phyloP scores from a whole-genome alignment of 306 rosid genomes.

The Arachis stenosperma region DNA sequence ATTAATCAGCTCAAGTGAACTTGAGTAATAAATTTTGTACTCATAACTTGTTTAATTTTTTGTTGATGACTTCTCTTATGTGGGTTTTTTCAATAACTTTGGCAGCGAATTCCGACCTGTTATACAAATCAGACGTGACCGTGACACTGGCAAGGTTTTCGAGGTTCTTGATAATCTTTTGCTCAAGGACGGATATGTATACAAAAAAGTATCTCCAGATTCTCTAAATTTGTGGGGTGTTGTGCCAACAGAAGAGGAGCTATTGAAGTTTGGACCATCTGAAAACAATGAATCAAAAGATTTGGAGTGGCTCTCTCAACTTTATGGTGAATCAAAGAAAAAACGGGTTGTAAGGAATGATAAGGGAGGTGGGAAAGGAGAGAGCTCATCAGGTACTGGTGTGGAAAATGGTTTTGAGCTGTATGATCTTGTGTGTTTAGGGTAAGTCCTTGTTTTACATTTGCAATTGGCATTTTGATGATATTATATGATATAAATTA shows the following conservation, averaged over 20 bases:
- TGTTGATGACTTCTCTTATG: slow-evolving; percentile 27
- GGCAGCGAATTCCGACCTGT: slow-evolving; percentile 92
- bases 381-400: slow-evolving; percentile 63
- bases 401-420: slow-evolving; percentile 56
- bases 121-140: slow-evolving; percentile 69
- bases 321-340: slow-evolving; percentile 77
- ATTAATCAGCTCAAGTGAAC: slow-evolving; percentile 89
- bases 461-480: slow-evolving; percentile 16
- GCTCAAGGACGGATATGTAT: slow-evolving; percentile 90
- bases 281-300: slow-evolving; percentile 68
- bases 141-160: slow-evolving; percentile 67
- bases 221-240: slow-evolving; percentile 88
- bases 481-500: background rate
- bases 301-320: slow-evolving; percentile 86
- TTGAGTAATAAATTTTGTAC: slow-evolving; percentile 65
- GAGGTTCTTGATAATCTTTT: slow-evolving; percentile 77
- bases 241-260: slow-evolving; percentile 80
- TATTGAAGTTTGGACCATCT: slow-evolving; percentile 69
- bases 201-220: slow-evolving; percentile 76
- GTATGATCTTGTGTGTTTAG: slow-evolving; percentile 82
- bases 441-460: slow-evolving; percentile 61
- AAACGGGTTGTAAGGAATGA: slow-evolving; percentile 49
- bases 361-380: slow-evolving; percentile 73
- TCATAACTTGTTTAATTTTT: slow-evolving; percentile 6
- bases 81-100: slow-evolving; percentile 32